phyloP scores from a whole-genome alignment of 768 basidiomycete genomes.

The Mycena haematopus region DNA sequence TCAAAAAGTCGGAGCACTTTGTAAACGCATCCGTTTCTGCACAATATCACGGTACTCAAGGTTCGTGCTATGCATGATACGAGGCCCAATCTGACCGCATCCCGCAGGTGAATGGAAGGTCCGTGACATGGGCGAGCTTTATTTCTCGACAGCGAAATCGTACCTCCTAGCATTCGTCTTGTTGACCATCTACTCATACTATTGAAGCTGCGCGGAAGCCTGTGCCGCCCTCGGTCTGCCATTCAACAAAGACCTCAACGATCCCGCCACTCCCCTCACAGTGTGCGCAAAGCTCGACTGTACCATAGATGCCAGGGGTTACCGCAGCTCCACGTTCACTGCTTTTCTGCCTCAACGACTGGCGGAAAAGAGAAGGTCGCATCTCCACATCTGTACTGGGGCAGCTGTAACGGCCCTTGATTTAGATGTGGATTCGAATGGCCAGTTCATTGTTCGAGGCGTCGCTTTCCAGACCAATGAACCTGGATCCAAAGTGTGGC shows the following conservation, averaged over 20 bases:
- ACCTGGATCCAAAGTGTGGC: background rate
- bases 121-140: conserved; percentile 11
- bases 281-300: conserved; percentile 31
- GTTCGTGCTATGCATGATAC: background rate
- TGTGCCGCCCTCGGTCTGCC: conserved; percentile 33
- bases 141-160: conserved; percentile 17
- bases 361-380: background rate
- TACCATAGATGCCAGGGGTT: conserved; percentile 29
- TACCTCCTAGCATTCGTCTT: background rate
- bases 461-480: background rate
- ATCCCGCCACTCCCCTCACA: conserved; percentile 29
- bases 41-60: conserved; percentile 13
- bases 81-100: conserved; percentile 19
- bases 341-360: conserved; percentile 3
- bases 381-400: conserved; percentile 2
- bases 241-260: conserved; percentile 28
- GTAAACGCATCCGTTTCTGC: conserved; percentile 10
- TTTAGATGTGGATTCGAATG: too few relatives aligned
- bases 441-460: background rate
- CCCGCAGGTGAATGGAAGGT: conserved; percentile 23
- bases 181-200: too few relatives aligned
- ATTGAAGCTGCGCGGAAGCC: conserved; percentile 19
- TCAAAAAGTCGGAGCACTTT: conserved; percentile 32
- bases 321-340: conserved; percentile 5
- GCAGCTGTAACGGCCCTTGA: too few relatives aligned